Evolutionary conservation across 306 rosid species (phyloP), one percentile per base, ranked within the genome.

Genomic region (Heteromeles arbutifolia): DNA sequence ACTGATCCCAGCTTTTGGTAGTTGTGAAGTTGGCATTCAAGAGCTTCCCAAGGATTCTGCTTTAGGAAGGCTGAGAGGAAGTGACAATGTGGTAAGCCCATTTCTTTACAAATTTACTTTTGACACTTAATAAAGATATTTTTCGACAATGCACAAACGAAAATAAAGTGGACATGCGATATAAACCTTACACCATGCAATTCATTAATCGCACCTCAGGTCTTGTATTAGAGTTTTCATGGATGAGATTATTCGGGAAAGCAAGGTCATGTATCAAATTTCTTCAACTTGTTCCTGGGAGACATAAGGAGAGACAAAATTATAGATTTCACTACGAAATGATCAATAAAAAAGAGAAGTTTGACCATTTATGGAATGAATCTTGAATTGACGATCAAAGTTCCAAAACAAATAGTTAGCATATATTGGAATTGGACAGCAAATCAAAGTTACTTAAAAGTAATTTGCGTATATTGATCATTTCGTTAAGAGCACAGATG

Each of bases 11-110:
- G 44, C 52, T 6, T 25, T 71, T 69, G 25, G 15, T 52, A 90
- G 96, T 77, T 90, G 90, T 90, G 93, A 91, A 86, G 97, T 91
- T 75, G 97, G 97, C 79, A 84, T 94, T 84, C 96, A 86, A 74
- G 98, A 90, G 87, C 83, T 94, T 78, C 88, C 90, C 1, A 85
- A 77, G 85, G 83, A 87, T 86, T 91, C 97, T 85, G 77, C 96
- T 44, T 53, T 92, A 29, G 98, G 98, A 87, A 90, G 97, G 80
- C 82, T 94, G 69, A 88, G 90, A 86, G 98, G 98, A 89, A 94
- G 98, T 83, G 97, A 94, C 82, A 94, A 91, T 84, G 89, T 94
- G 91, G 98, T 90, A 86, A 74, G 86, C 77, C 37, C 65, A 64
- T 52, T 52, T 61, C 72, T 72, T 74, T 45, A 65, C 34, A 17